Evolutionary conservation across 1,284 basidiomycete species (phyloP).

Genomic region (Cutaneotrichosporon sp.): DNA sequence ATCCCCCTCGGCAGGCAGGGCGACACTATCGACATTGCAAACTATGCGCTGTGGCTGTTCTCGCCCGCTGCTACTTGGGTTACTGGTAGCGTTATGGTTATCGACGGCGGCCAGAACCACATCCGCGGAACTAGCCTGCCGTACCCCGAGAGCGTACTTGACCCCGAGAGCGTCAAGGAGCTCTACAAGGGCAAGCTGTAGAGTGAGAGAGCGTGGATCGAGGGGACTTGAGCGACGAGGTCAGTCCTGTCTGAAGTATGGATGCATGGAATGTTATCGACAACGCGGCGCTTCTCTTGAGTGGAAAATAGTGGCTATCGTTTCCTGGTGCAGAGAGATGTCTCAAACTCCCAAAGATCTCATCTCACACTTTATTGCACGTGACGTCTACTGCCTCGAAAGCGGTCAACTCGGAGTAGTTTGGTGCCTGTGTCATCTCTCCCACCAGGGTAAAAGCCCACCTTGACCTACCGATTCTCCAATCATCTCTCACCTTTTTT

Average conservation of each 20-base stretch:
- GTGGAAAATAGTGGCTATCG: no score
- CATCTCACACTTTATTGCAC: no score
- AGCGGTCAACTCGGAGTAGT: no score
- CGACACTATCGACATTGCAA: conserved; percentile 70
- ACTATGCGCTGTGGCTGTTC: conserved; percentile 81
- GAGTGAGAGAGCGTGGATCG: not conserved
- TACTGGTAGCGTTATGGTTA: conserved; percentile 62
- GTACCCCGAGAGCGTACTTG: conserved; percentile 48
- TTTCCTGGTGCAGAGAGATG: no score
- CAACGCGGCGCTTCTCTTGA: no score
- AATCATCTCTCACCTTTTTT: not conserved
- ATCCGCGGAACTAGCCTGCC: conserved; percentile 37
- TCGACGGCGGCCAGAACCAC: conserved; percentile 52
- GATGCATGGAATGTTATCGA: not conserved
- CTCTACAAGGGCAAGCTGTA: conserved; percentile 29
- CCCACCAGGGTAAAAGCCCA: no score
- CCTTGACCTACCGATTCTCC: not conserved
- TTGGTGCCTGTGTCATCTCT: no score
- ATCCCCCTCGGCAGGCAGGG: conserved; percentile 68
- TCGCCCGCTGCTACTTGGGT: conserved; percentile 80
- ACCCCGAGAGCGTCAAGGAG: conserved; percentile 43
- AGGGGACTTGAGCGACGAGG: not conserved
- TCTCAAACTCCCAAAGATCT: no score
- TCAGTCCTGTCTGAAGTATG: not conserved
- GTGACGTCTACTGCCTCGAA: no score